Base-by-base conservation (phyloP, 208 protist species). In the Kentomonas sorsogonicus region DNA sequence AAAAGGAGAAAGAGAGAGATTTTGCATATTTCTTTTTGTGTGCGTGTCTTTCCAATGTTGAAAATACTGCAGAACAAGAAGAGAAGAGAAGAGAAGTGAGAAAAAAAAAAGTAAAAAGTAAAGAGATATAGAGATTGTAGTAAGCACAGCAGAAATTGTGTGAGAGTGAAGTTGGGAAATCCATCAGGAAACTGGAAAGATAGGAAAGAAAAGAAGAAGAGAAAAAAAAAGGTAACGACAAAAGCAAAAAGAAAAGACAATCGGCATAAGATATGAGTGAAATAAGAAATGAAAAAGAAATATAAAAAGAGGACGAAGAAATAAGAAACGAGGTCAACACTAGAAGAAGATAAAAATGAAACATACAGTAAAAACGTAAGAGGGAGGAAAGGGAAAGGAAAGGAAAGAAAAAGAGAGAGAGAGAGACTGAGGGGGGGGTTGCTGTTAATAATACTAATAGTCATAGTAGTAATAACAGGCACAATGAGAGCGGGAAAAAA, bases 161-260 rank as follows among this genome's bases (percentile, higher is more conserved):
- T 15, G 31, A 53, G 18, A 53, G 20, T 53, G 11, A 4, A 30
- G 10, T 47, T 18, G 5, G 11, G 10, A 5, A 53, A 31, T 31
- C 13, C n/a, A 40, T 53, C 9, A n/a, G n/a, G n/a, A n/a, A n/a
- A n/a, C n/a, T n/a, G 27, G 59, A 31, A 39, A 64, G 26, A 30
- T 60, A 10, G 67, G 67, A 53, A 50, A 16, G 43, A 46, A 53
- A 36, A 63, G 16, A 27, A 67, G 15, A 40, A 39, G 45, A 56
- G 34, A 7, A 50, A 46, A 51, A 29, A 23, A 10, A 40, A 54
- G 46, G 39, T 25, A 52, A 47, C 10, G 30, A 62, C 3, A 54
- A 56, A 36, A 15, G 31, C 38, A 63, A 48, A 44, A 36, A 22
- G 3, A 48, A 48, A 60, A 60, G 6, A 56, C 18, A 15, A 46